These are phyloP conservation scores for Stylosanthes scabra DNA, from an alignment of 331 rosid species.

Conservation along the genomic window DNA sequence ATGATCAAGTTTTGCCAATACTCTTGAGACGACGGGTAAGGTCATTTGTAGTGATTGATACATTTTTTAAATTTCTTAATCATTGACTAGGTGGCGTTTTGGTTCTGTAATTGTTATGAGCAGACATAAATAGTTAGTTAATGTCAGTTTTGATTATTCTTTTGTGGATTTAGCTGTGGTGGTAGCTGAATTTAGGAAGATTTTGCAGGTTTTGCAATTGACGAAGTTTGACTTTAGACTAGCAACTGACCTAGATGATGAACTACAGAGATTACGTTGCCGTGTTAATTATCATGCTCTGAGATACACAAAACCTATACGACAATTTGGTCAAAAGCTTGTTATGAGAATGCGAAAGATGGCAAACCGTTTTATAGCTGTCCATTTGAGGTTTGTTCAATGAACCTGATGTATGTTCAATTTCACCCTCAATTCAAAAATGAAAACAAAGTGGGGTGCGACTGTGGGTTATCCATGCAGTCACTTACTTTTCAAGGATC, in stretches of 20 bases:
- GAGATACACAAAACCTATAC: constrained; percentile 85
- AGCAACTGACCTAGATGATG: constrained; percentile 86
- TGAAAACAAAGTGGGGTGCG: constrained; percentile 30
- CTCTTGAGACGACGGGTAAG: constrained; percentile 87
- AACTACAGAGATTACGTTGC: constrained; percentile 91
- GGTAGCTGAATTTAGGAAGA: constrained; percentile 11
- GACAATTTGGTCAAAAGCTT: constrained; percentile 76
- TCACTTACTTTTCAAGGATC: constrained; percentile 16
- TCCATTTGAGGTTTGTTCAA: constrained; percentile 79
- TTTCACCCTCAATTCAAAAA: constrained; percentile 26
- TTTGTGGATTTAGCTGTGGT: too few species aligned
- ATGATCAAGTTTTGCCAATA: constrained; percentile 95
- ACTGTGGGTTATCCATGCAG: constrained; percentile 24
- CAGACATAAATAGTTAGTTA: too few species aligned
- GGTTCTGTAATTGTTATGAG: too few species aligned
- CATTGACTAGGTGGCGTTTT: too few species aligned
- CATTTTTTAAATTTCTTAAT: constrained; percentile 19
- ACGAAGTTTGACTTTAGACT: constrained; percentile 98
- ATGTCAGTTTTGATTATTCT: constrained; percentile 31
- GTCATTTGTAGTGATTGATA: constrained; percentile 7
- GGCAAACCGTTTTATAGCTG: constrained; percentile 80
- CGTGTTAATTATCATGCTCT: constrained; percentile 96
- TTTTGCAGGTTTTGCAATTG: constrained; percentile 89
- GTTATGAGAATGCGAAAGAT: constrained; percentile 81
- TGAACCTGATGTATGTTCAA: constrained; percentile 30